Percentiles rank a stretch among this genome's conserved stretches.
These are phyloP conservation scores for Dictyostelium intermedium DNA, from an alignment of 78 protist genomes.

Conservation along the genomic window DNA sequence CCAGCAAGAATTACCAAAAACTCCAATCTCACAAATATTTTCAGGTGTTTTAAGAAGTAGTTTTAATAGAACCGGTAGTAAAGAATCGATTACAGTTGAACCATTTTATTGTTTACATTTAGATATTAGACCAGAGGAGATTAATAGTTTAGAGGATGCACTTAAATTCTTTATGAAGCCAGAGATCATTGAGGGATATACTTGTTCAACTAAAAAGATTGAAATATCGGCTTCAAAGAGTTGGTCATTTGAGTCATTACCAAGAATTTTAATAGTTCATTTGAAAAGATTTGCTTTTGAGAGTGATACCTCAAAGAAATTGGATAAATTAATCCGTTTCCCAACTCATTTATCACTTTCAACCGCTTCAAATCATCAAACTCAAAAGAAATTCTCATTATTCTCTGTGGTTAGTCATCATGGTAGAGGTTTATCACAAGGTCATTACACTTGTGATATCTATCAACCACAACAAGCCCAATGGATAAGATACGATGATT, in stretches of 20 bases:
- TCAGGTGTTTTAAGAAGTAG: conserved; percentile 63
- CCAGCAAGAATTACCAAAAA: conserved; percentile 54
- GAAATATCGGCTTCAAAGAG: conserved; percentile 43
- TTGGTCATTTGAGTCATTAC: conserved; percentile 57
- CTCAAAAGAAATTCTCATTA: background rate
- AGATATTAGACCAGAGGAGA: conserved; percentile 57
- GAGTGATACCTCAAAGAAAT: conserved; percentile 29
- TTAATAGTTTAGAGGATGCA: conserved; percentile 46
- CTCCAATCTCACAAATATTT: conserved; percentile 72
- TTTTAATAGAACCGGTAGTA: conserved; percentile 37
- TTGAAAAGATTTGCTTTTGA: conserved; percentile 64
- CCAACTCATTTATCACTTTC: conserved; percentile 37
- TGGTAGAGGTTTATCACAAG: conserved; percentile 72
- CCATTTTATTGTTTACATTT: conserved; percentile 74
- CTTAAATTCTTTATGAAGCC: conserved; percentile 50
- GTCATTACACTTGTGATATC: conserved; percentile 74
- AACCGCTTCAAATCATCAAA: background rate
- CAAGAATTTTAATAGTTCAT: conserved; percentile 53
- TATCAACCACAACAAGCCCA: conserved; percentile 1
- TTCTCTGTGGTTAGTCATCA: conserved; percentile 55
- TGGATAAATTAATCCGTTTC: conserved; percentile 55
- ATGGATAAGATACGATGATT: conserved; percentile 69
- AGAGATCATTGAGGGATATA: conserved; percentile 48
- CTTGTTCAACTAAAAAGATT: conserved; percentile 40
- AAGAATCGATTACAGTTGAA: conserved; percentile 54